Percentiles rank a stretch among this genome's conserved stretches.
Conservation (phyloP, 371 early-diverging fungal species). For the Smittium culicis region DNA sequence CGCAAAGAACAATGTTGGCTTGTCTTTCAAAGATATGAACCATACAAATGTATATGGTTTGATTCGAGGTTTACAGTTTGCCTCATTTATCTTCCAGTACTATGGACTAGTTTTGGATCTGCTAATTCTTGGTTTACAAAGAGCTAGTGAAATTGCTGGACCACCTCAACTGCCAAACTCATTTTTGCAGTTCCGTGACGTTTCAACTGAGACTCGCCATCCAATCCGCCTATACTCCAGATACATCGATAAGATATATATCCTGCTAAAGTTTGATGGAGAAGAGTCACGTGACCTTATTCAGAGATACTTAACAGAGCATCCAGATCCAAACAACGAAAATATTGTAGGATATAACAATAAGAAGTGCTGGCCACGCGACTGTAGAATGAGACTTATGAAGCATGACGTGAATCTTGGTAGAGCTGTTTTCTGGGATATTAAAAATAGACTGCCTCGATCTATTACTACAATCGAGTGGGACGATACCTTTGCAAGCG, state of each 20-base stretch:
- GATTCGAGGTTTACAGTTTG: constrained; percentile 96
- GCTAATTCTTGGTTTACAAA: constrained; percentile 85
- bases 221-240: constrained; percentile 94
- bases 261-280: constrained; percentile 85
- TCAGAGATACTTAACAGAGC: constrained; percentile 91
- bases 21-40: constrained; percentile 99
- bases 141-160: constrained; percentile 94
- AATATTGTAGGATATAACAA: constrained; percentile 97
- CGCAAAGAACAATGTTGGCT: constrained; percentile 91
- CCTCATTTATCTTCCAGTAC: constrained; percentile 94
- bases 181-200: constrained; percentile 90
- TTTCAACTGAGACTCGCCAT: constrained; percentile 81
- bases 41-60: constrained; percentile 95
- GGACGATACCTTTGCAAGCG: constrained; percentile 91
- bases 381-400: constrained; percentile 97
- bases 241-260: constrained; percentile 84
- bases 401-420: constrained; percentile 94
- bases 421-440: constrained; percentile 95
- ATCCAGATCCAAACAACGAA: constrained; percentile 98
- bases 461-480: constrained; percentile 95
- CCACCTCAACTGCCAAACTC: constrained; percentile 88
- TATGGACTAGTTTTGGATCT: constrained; percentile 94
- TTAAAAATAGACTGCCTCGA: constrained; percentile 92
- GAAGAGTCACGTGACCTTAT: constrained; percentile 83
- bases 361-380: constrained; percentile 94